Evolutionary conservation across 1,139 yeast genomes (phyloP), one percentile per base, ranked within the genome.

Genomic region (Yarrowia galli): DNA sequence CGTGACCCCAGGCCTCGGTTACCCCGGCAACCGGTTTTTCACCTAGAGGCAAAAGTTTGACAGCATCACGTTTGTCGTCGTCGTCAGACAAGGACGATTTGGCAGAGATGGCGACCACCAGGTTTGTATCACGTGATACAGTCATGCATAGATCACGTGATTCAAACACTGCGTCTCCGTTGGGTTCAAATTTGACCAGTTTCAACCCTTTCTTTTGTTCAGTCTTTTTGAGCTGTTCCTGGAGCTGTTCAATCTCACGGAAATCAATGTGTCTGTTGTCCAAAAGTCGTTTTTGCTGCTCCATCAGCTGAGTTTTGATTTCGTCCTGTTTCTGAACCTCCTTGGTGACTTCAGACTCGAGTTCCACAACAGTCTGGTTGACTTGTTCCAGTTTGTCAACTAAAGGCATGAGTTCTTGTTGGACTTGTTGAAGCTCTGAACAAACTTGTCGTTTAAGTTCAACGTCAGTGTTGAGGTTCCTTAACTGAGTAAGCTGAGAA

Each of bases 231-330:
- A 56, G 28, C 38, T 56, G 32, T 7, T 56, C 63, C 28, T 56
- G 63, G 8, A 56, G 48, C 63, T 40, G 46, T 8, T 56, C 63
- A 42, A 56, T 56, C 28, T 56, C 63, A 1, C 16, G 15, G 42
- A 56, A 56, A 28, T 56, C 63, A 28, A 56, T 56, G 13, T 40
- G 63, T 12, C 63, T 9, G 38, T 56, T 56, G 18, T 56, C 63
- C 18, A 56, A 18, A 13, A 56, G 38, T 3, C 63, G 36, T 20
- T 56, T 56, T 18, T 56, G 63, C 20, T 56, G 49, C 22, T 40
- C 63, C 48, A 56, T 12, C 28, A 56, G 40, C 46, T 43, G 42
- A 1, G 64, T 58, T 8, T 40, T 58, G 16, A 43, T 18, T 16
- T 40, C 46, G 38, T 58, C 64, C 12, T 42, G 49, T 20, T 58